These are phyloP conservation scores for Diplodia seriata DNA, from an alignment of 2,329 filamentous ascomycete genomes.

Conservation along the genomic window DNA sequence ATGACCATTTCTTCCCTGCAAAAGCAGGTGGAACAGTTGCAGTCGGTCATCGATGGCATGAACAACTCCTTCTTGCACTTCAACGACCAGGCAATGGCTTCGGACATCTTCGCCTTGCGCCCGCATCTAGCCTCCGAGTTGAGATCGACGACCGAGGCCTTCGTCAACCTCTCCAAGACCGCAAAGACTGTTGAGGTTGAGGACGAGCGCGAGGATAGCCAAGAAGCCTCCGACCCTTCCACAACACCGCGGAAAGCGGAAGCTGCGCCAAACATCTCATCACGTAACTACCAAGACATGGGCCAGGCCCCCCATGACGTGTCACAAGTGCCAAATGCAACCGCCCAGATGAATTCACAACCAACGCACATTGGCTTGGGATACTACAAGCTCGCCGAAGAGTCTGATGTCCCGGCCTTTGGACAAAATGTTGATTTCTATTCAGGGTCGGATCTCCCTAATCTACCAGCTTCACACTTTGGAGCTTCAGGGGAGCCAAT, in stretches of 20 bases:
- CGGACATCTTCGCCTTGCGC: conserved; percentile 64
- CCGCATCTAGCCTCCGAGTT: conserved; percentile 66
- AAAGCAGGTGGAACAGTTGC: conserved; percentile 72
- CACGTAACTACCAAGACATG: conserved; percentile 26
- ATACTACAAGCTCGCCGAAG: conserved; percentile 26
- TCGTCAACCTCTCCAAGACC: conserved; percentile 61
- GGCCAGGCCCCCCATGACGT: conserved; percentile 42
- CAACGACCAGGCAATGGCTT: conserved; percentile 50
- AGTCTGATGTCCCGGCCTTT: conserved; percentile 9
- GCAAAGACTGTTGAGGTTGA: conserved; percentile 44
- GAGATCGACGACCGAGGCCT: conserved; percentile 63
- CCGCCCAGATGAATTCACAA: conserved; percentile 1
- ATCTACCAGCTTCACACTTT: conserved; percentile 9
- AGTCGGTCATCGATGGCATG: conserved; percentile 75
- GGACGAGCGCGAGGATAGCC: conserved; percentile 39
- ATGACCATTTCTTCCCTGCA: conserved; percentile 77
- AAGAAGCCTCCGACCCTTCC: conserved; percentile 41
- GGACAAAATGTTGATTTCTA: conserved; percentile 23
- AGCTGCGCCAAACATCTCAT: conserved; percentile 38
- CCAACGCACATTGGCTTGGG: conserved; percentile 33
- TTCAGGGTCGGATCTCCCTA: conserved; percentile 28
- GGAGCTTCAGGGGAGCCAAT: conserved; percentile 14
- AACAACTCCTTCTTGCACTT: conserved; percentile 72
- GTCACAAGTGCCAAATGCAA: neutral
- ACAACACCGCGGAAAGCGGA: neutral